Evolutionary conservation across 352 stramenopile genomes (phyloP), one percentile per base, ranked within the genome.

Genomic region (Phytophthora macrochlamydospora): DNA sequence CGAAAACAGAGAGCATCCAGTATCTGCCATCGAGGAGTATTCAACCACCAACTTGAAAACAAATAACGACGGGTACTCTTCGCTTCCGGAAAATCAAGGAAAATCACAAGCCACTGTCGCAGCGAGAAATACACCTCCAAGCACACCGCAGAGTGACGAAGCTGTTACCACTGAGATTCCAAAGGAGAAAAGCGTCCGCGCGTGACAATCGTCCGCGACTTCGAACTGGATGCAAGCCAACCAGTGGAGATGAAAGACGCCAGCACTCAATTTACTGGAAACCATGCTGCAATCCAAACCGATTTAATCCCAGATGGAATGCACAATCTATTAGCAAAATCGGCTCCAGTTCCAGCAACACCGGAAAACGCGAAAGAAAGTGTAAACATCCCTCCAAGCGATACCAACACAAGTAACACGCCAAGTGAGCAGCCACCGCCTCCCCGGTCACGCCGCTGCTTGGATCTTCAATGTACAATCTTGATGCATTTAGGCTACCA

Each of bases 201-300:
- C 18, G 63, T 92, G 8, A 52, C 69, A 28, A 91, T 93, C 33
- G 56, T 93, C 2, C 81, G 85, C 31, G 81, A 77, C 32, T 91
- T 86, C 33, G 60, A 82, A 14, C 31, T 57, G 4, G 31, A 67
- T 0, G 32, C 46, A 31, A 55, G 35, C 7, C 33, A 24, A 2
- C 59, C 48, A 6, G 57, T 78, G 1, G 82, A 91, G 56, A 93
- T 80, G 74, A 76, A 74, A 67, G 85, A 93, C 28, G 85, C 77
- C 7, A 79, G 69, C 30, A 93, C 82, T 40, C 85, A 93, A 40
- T 91, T 80, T 59, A 93, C 85, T 2, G 85, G 85, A 13, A 93
- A 93, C 48, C 85, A 93, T 57, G 83, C 83, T 14, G 71, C 58
- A 7, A 86, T 91, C 42, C 85, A 93, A 71, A 73, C 85, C 2